Base-by-base conservation (phyloP, 176 grass and related monocot species). In the Thalia dealbata region DNA sequence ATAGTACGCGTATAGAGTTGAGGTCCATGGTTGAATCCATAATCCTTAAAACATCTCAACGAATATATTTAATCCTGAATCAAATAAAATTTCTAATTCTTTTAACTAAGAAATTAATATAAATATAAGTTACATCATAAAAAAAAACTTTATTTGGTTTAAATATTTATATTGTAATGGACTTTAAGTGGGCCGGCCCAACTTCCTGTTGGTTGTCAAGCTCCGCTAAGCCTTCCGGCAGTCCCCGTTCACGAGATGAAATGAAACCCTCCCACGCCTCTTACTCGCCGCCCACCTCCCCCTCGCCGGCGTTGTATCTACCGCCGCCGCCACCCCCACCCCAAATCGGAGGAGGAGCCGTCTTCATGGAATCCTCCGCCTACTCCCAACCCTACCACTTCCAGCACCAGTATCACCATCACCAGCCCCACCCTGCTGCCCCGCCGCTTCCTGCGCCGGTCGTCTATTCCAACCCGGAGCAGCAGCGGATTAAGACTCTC, bases 401-500 rank as follows among this genome's bases (percentile, higher is more conserved):
- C 52, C 74, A 65, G 0, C 74, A 42, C 6, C 30, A 45, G 21
- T 16, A 21, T 7, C 52, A 46, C 10, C 52, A 42, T 7, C 35
- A 61, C 32, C 76, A 45, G 23, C 32, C 29, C 23, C 52, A 42
- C 11, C 24, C 67, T 22, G 61, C 75, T n/a, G n/a, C n/a, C 19
- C 76, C 52, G n/a, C 19, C 52, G 66, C 64, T 19, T 19, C 19
- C 32, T 14, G 29, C 41, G 50, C 65, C 52, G 22, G 23, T 78
- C 21, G 22, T 78, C 38, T 73, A 76, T 54, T 25, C 70, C 30
- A 73, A 85, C 43, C 67, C 78, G n/a, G 83, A 86, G 11, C 78
- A 74, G 61, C 74, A 76, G 13, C 73, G 62, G 58, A 78, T 92
- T 22, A 80, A 83, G 58, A 92, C 87, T 21, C 85, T 97, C 80